Evolutionary conservation across 1,139 yeast genomes (phyloP).

Genomic region (Citeromyces siamensis): DNA sequence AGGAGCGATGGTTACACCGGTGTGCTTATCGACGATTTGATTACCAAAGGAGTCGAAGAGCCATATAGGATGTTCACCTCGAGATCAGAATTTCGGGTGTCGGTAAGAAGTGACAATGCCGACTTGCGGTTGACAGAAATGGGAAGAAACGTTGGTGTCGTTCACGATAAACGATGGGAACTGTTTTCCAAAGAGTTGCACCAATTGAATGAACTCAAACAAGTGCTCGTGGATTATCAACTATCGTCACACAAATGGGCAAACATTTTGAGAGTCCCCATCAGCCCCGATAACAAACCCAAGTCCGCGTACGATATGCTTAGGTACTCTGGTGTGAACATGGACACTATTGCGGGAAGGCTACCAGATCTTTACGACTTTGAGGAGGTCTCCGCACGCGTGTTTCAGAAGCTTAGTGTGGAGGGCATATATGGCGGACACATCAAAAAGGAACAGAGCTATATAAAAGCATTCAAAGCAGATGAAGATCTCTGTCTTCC

Average conservation of each 20-base stretch:
- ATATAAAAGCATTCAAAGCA: conserved; percentile 65
- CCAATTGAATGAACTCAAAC: conserved; percentile 30
- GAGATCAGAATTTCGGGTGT: conserved; percentile 83
- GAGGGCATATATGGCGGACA: conserved; percentile 82
- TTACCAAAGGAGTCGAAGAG: conserved; percentile 93
- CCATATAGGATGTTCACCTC: conserved; percentile 98
- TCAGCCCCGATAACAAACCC: conserved; percentile 26
- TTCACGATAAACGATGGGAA: conserved; percentile 45
- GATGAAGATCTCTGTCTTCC: conserved; percentile 74
- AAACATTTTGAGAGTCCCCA: conserved; percentile 19
- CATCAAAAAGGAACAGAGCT: conserved; percentile 57
- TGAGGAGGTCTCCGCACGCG: conserved; percentile 32
- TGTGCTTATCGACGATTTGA: conserved; percentile 84
- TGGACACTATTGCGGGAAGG: conserved; percentile 20
- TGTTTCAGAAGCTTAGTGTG: conserved; percentile 52
- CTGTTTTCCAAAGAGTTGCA: conserved; percentile 32
- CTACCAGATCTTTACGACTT: conserved; percentile 21
- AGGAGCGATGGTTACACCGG: conserved; percentile 88
- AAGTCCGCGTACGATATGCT: conserved; percentile 46
- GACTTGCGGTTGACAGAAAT: conserved; percentile 66
- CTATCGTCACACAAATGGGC: conserved; percentile 57
- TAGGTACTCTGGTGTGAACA: conserved; percentile 23
- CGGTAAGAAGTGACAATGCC: conserved; percentile 90
- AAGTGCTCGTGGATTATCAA: conserved; percentile 30
- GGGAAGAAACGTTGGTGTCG: conserved; percentile 61